Base-by-base conservation (phyloP, 306 rosid genomes). In the Luffa aegyptiaca region DNA sequence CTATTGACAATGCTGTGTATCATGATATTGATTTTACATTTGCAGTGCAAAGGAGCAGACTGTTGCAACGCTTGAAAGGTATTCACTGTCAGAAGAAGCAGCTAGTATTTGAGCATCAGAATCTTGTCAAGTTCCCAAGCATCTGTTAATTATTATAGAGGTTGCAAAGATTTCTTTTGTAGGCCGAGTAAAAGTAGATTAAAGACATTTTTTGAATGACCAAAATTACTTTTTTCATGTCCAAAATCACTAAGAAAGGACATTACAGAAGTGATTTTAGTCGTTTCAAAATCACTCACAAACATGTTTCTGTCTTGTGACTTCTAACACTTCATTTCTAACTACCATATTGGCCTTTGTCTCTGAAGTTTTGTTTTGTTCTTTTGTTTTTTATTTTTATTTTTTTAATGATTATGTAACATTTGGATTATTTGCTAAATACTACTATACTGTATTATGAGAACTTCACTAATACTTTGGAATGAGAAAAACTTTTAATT, bases 61-160 rank as follows among this genome's bases (percentile, higher is more conserved):
- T 12, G 56, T 71, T 71, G 76, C 76, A 71, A 71, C 39, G 11
- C 76, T 71, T 71, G 41, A 71, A 71, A 71, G 76, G 39, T 46
- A 71, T 45, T 71, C 76, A 26, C 76, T 71, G 26, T 44, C 26
- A 11, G 76, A 71, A 71, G 76, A 46, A 45, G 39, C 56, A 45
- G n/a, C 37, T 71, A 20, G n/a, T 12, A 13, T 46, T 71, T 71
- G 76, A 71, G 39, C 39, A 45, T 70, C 20, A 20, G 8, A 66
- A 41, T 70, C n/a, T 44, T 10, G 11, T 42, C 11, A 5, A 20
- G 56, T 44, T 45, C 52, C 31, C 8, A 70, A 44, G 12, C 76
- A n/a, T 70, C 39, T 70, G 36, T 42, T 64, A 20, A 44, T 42
- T 44, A 65, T 3, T 4, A 1, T 12, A 18, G 52, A 41, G 56